Evolutionary conservation across 345 rosid species (phyloP), one percentile per base, ranked within the genome.

Genomic region (Sapria himalayana): DNA sequence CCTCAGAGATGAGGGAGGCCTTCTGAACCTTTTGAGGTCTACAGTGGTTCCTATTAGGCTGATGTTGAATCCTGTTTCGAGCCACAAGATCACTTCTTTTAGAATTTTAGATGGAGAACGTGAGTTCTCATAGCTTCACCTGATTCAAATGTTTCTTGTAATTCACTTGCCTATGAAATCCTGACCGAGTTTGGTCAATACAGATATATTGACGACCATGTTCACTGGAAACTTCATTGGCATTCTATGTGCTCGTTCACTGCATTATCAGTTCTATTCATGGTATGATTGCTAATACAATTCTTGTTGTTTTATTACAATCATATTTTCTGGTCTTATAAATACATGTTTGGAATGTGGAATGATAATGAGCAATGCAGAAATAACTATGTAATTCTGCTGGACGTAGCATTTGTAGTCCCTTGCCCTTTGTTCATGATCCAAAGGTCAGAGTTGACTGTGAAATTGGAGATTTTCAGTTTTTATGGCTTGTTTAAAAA

Each of bases 221-320:
- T 69, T 82, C 49, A 55, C 54, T 55, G 94, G 95, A 41, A 82
- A 89, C 71, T 89, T 89, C 50, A 69, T 89, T 32, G 98, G 98
- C 58, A 59, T 89, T 41, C 27, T 79, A 5, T 89, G 76, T 35
- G 91, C 98, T 31, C 82, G 98, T 22, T 82, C 98, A 33, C 69
- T 89, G 66, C 98, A 89, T 56, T 89, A 82, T 59, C 93, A 89
- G 58, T 89, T 89, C 59, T 89, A 89, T 58, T 79, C 94, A 17
- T 89, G 98, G 98, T 86, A 62, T 45, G 65, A 17, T 39, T 33
- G 8, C 21, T 8, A 15, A 8, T 9, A 7, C 27, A 22, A 13
- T 20, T 8, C 4, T 15, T 33, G 18, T n/a, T n/a, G n/a, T n/a
- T n/a, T 32, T 11, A 3, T 32, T 27, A n/a, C n/a, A n/a, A n/a